Percentiles rank a stretch among this genome's conserved stretches.
Evolutionary conservation across 2,329 filamentous ascomycete genomes (phyloP).

Genomic region (Aspergillus sojae): DNA sequence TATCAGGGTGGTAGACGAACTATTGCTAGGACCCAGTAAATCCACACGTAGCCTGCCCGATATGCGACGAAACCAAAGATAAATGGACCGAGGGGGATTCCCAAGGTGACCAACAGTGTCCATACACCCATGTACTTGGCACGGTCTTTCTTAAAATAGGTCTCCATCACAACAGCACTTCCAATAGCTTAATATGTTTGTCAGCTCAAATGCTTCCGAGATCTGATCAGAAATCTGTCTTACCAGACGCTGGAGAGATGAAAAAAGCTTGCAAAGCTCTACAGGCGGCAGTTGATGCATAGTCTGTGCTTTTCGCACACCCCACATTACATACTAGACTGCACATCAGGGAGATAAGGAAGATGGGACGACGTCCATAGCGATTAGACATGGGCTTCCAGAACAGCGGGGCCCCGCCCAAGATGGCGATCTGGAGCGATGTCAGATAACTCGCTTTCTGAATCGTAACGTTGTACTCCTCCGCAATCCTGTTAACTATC

Average conservation of each 20-base stretch:
- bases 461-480: conserved; percentile 52
- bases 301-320: conserved; percentile 54
- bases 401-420: conserved; percentile 57
- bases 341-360: conserved; percentile 55
- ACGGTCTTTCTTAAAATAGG: conserved; percentile 59
- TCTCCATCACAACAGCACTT: conserved; percentile 60
- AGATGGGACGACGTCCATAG: conserved; percentile 58
- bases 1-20: conserved; percentile 36
- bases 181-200: conserved; percentile 49
- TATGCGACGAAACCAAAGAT: conserved; percentile 51
- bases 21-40: conserved; percentile 62
- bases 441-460: conserved; percentile 57
- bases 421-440: conserved; percentile 56
- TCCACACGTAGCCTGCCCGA: conserved; percentile 60
- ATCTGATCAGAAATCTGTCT: not conserved
- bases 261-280: conserved; percentile 59
- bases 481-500: conserved; percentile 44
- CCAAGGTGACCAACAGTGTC: conserved; percentile 56
- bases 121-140: conserved; percentile 60
- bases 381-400: conserved; percentile 59
- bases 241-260: conserved; percentile 54
- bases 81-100: conserved; percentile 46
- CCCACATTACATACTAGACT: conserved; percentile 58
- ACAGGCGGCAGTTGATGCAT: conserved; percentile 54
- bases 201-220: conserved; percentile 3